Conservation (phyloP, 2,329 filamentous ascomycete species). For the Aureobasidium leucospermi region DNA sequence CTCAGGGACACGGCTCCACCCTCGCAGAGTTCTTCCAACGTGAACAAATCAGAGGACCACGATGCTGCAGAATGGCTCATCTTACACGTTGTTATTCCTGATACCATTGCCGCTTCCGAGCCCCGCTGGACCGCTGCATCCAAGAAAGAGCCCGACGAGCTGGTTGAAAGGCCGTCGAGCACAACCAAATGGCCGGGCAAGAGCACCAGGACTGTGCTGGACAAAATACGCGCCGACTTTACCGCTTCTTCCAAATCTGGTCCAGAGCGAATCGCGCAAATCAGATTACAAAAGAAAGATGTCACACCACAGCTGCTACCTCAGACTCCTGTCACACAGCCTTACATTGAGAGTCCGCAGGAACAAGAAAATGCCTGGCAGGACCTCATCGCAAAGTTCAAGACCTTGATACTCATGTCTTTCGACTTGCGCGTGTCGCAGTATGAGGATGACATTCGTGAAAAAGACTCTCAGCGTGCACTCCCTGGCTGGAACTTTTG, state of each 20-base stretch:
- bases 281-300: constrained; percentile 57
- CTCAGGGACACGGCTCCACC: constrained; percentile 67
- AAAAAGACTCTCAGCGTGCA: constrained; percentile 78
- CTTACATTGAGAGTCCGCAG: constrained; percentile 63
- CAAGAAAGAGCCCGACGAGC: constrained; percentile 43
- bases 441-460: constrained; percentile 95
- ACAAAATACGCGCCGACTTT: constrained; percentile 87
- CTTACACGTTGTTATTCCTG: constrained; percentile 83
- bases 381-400: constrained; percentile 79
- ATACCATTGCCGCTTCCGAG: constrained; percentile 72
- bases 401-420: constrained; percentile 75
- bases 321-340: constrained; percentile 33
- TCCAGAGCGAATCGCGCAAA: constrained; percentile 74
- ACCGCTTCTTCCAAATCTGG: constrained; percentile 67
- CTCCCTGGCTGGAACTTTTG: constrained; percentile 98
- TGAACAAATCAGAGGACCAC: constrained; percentile 76
- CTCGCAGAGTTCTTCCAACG: constrained; percentile 46
- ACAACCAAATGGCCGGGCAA: constrained; percentile 70
- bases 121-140: constrained; percentile 53
- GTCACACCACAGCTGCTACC: constrained; percentile 40
- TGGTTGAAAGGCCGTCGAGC: constrained; percentile 57
- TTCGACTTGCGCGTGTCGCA: constrained; percentile 88
- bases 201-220: constrained; percentile 72
- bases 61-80: constrained; percentile 96
- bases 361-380: constrained; percentile 78